Base-by-base conservation (phyloP, 768 basidiomycete species). In the Phylloporus sp. region DNA sequence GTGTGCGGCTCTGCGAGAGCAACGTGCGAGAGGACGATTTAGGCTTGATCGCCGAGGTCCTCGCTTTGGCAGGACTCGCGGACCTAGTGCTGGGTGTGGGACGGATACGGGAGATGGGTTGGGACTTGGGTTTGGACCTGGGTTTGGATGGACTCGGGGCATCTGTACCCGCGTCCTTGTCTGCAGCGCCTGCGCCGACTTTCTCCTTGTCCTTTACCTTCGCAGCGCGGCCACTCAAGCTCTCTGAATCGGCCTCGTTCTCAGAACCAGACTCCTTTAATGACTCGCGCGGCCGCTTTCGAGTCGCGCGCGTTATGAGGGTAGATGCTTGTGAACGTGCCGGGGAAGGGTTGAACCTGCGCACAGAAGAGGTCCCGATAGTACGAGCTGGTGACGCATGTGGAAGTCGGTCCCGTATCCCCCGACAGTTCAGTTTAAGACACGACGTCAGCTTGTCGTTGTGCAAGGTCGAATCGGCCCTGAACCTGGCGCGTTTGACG, bases 361-460 rank as follows among this genome's bases (percentile, higher is more conserved):
- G 65, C 26, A 45, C 45, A n/a, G 58, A 57, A 7, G 62, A 54
- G 11, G 42, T 31, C 24, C 50, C 54, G 1, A 32, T 27, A 11
- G 20, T 53, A 34, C 49, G 49, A 6, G 48, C 35, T 4, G 53
- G 51, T 16, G 61, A 49, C 4, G 52, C 3, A 22, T 15, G 56
- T 6, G 60, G 59, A 43, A 65, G 49, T 10, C 26, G 55, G 15
- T 60, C 56, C 34, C 62, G 64, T 47, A 60, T 73, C 27, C 77
- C 75, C 50, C 73, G 79, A 56, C 88, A 91, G 26, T 81, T 76
- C 11, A 80, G 60, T 4, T 67, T 65, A 22, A 74, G 66, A 61
- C 89, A 91, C 0, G 85, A 78, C 2, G 68, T 67, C 49, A 91
- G 76, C 64, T 83, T 90, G 63, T 91, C 89, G 53, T 86, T 73